Conservation (phyloP, 2,329 filamentous ascomycete species). For the Sarocladium strictum region DNA sequence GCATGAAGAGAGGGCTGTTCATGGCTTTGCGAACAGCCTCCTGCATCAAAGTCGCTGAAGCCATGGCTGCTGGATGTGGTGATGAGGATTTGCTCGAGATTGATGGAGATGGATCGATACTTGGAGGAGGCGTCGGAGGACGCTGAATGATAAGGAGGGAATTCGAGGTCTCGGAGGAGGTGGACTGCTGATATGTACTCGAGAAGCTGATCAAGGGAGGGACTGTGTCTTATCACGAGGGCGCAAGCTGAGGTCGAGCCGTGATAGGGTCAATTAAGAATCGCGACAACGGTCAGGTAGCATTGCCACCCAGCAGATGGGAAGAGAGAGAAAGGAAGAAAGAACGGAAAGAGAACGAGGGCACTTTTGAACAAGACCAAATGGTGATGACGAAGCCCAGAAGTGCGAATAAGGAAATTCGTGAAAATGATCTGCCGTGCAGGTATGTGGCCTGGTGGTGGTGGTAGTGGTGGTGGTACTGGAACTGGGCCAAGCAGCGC, state of each 20-base stretch:
- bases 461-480: neutral
- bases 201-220: no score
- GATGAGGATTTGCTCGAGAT: no score
- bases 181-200: no score
- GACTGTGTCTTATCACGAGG: no score
- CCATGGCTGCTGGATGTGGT: slow-evolving; percentile 18
- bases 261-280: no score
- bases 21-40: slow-evolving; percentile 22
- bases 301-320: no score
- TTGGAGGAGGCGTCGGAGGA: neutral
- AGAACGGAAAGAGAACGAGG: neutral
- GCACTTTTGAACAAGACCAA: neutral
- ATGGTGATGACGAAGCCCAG: neutral
- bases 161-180: no score
- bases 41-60: slow-evolving; percentile 27
- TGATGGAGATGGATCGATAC: neutral
- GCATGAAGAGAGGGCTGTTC: slow-evolving; percentile 34
- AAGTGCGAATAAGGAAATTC: neutral
- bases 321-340: neutral
- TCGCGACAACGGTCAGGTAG: no score
- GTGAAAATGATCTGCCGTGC: neutral
- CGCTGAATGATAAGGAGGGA: no score
- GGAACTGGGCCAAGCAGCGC: no score
- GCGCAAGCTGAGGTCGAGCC: no score
- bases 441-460: no score